phyloP scores from a whole-genome alignment of 306 rosid species.

The Argentina anserina region DNA sequence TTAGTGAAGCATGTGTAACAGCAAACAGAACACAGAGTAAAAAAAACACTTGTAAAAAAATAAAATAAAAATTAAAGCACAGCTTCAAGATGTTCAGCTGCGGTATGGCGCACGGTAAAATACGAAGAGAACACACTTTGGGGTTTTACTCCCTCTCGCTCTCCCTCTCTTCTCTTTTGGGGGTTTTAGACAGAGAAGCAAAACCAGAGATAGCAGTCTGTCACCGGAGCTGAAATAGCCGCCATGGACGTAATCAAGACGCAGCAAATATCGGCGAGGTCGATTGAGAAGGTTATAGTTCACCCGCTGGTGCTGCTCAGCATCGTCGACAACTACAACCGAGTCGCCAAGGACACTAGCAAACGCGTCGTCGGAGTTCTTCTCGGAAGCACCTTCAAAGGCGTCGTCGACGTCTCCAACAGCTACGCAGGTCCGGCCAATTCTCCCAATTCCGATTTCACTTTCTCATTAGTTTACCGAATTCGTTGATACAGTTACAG shows the following conservation, averaged over 20 bases:
- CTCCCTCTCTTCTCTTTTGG: not conserved
- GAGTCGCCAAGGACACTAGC: conserved; percentile 83
- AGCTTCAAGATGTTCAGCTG: not conserved
- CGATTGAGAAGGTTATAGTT: conserved; percentile 80
- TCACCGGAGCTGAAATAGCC: not conserved
- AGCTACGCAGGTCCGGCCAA: conserved; percentile 74
- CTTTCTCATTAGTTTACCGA: not conserved
- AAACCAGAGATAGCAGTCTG: not conserved
- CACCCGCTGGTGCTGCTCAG: conserved; percentile 84
- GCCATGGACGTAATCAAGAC: conserved; percentile 83
- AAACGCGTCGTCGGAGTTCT: conserved; percentile 84
- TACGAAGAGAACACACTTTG: not conserved
- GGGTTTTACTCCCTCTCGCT: not conserved
- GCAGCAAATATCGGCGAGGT: conserved; percentile 68
- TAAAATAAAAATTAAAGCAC: no score
- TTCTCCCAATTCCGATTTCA: not conserved
- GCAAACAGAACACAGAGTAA: no score
- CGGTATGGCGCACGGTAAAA: not conserved
- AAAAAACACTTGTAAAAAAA: no score
- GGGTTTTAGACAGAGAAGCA: not conserved
- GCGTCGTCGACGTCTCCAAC: conserved; percentile 84
- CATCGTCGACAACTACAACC: conserved; percentile 87
- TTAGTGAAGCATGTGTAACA: no score
- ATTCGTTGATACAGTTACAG: not conserved
- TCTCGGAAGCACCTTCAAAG: conserved; percentile 71